phyloP scores from a whole-genome alignment of 345 rosid genomes.

The Brassica incana region DNA sequence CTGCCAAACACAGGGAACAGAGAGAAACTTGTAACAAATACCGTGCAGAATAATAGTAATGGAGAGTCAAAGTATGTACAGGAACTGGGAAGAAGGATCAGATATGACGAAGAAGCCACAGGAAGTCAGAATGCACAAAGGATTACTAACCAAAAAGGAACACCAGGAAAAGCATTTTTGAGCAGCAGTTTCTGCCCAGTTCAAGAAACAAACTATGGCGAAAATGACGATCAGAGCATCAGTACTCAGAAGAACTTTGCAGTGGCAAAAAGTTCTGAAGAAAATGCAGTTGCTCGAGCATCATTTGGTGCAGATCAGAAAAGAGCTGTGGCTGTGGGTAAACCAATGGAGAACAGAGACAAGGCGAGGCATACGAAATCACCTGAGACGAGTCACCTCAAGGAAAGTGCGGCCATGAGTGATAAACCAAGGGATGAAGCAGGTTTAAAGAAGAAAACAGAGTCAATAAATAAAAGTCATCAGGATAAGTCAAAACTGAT shows the following conservation, averaged over 20 bases:
- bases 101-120: constrained; percentile 47
- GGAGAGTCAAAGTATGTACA: constrained; percentile 49
- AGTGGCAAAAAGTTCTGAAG: constrained; percentile 37
- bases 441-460: constrained; percentile 41
- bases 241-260: constrained; percentile 38
- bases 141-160: constrained; percentile 25
- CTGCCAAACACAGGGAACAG: constrained; percentile 30
- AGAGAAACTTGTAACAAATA: constrained; percentile 37
- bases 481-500: constrained; percentile 41
- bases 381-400: constrained; percentile 42
- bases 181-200: constrained; percentile 10
- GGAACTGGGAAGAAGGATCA: constrained; percentile 57
- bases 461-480: constrained; percentile 38
- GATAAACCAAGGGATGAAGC: constrained; percentile 44
- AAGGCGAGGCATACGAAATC: constrained; percentile 41
- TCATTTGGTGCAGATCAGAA: constrained; percentile 37
- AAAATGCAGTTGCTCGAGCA: constrained; percentile 32
- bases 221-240: constrained; percentile 41
- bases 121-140: constrained; percentile 40
- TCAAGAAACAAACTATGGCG: constrained; percentile 34
- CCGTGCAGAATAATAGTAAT: constrained; percentile 36
- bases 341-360: constrained; percentile 43
- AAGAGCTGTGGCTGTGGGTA: constrained; percentile 40
- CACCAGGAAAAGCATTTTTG: constrained; percentile 11
- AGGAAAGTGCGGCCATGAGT: constrained; percentile 37